Conservation (phyloP, 1,139 yeast species). For the Saccharomyces hybrid region DNA sequence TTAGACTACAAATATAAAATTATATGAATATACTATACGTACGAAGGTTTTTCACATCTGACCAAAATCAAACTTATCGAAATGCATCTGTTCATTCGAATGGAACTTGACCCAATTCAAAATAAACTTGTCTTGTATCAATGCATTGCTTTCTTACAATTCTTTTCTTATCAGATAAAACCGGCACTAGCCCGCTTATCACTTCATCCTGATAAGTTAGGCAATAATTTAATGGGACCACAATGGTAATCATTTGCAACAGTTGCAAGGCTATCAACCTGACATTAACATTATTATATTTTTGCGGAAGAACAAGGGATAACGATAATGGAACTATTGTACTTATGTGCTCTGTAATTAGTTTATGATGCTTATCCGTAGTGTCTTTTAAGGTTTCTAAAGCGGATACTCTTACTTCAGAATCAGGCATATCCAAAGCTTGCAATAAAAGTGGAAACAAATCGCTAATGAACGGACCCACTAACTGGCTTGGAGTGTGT, state of each 20-base stretch:
- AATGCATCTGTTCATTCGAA: conserved; percentile 15
- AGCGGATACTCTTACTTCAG: conserved; percentile 52
- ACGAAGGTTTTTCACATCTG: not conserved
- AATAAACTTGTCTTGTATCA: conserved; percentile 70
- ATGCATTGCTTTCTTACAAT: conserved; percentile 66
- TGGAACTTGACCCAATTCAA: conserved; percentile 40
- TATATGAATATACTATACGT: not conserved
- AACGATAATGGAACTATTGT: conserved; percentile 52
- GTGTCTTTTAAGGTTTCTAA: conserved; percentile 48
- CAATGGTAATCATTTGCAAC: conserved; percentile 41
- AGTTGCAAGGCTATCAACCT: conserved; percentile 53
- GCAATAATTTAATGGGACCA: conserved; percentile 37
- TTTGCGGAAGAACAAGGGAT: conserved; percentile 32
- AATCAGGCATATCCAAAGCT: conserved; percentile 46
- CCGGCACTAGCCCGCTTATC: conserved; percentile 42
- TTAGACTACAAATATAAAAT: not conserved
- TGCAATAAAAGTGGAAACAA: conserved; percentile 67
- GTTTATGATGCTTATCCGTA: conserved; percentile 44
- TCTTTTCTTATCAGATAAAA: conserved; percentile 70
- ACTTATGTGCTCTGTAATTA: conserved; percentile 47
- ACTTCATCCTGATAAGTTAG: conserved; percentile 47
- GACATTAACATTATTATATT: conserved; percentile 37
- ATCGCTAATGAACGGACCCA: conserved; percentile 52
- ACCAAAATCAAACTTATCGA: not conserved
- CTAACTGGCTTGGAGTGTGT: conserved; percentile 54